phyloP scores from a whole-genome alignment of 164 flowering plant species.

The Umbellularia californica region DNA sequence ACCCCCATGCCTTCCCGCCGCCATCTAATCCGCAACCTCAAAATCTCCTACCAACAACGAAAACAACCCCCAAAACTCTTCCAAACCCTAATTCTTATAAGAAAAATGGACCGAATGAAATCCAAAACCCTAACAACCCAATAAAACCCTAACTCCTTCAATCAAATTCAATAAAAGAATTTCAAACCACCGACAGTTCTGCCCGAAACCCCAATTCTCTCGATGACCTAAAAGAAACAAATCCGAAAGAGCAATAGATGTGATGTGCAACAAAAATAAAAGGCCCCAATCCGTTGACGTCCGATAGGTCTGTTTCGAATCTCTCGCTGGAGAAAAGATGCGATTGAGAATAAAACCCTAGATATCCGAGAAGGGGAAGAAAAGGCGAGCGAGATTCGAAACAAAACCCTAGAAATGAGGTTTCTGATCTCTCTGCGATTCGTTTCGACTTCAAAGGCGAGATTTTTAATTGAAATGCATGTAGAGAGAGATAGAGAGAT shows the following conservation, averaged over 20 bases:
- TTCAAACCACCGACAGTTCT: not conserved
- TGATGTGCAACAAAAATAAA: not conserved
- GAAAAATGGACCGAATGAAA: not conserved
- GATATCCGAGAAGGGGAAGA: not conserved
- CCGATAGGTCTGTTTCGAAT: no score
- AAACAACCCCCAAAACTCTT: not conserved
- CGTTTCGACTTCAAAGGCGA: not conserved
- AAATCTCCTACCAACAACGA: not conserved
- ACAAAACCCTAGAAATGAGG: not conserved
- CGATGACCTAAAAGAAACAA: not conserved
- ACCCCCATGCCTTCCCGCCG: constrained; percentile 69
- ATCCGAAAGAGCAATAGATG: not conserved
- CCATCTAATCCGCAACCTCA: constrained; percentile 39
- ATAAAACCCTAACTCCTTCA: not conserved
- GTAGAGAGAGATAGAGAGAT: not conserved
- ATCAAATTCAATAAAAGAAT: not conserved
- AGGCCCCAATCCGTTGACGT: not conserved
- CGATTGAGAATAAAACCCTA: not conserved
- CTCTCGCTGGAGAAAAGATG: no score
- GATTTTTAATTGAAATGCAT: not conserved
- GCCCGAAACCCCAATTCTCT: not conserved
- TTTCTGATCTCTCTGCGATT: no score
- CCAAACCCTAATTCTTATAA: not conserved
- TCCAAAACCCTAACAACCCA: not conserved
- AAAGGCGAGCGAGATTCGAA: not conserved